These are phyloP conservation scores for Canavalia ensiformis DNA, from an alignment of 306 rosid genomes.

Conservation along the genomic window DNA sequence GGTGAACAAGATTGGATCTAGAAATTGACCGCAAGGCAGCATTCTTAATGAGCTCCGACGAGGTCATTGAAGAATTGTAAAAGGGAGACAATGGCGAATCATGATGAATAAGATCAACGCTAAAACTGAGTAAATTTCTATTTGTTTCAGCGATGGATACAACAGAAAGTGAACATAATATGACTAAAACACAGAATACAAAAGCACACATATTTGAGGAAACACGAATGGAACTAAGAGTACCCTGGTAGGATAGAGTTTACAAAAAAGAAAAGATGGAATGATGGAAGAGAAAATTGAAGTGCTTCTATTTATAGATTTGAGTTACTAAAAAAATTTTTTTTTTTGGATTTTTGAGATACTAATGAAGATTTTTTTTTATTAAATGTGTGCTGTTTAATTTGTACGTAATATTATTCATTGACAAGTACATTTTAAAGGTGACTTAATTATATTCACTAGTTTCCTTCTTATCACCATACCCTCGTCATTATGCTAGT, in stretches of 20 bases:
- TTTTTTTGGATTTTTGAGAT: no score
- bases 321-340: no score
- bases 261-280: background rate
- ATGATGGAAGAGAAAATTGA: background rate
- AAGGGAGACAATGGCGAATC: slow-evolving; percentile 32
- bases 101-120: slow-evolving; percentile 36
- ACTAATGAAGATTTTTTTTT: no score
- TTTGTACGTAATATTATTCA: background rate
- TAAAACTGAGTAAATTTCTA: slow-evolving; percentile 7
- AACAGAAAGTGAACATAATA: slow-evolving; percentile 8
- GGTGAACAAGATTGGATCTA: background rate
- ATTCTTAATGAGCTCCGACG: background rate
- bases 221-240: background rate
- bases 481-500: background rate
- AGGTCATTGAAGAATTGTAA: slow-evolving; percentile 30
- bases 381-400: background rate
- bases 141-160: background rate
- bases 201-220: slow-evolving; percentile 12
- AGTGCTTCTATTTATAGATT: background rate
- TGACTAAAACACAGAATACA: background rate
- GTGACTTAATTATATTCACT: background rate
- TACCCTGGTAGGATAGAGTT: background rate
- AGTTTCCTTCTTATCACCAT: background rate
- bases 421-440: background rate
- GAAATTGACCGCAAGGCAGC: slow-evolving; percentile 29